Evolutionary conservation across 257 asterid genomes (phyloP).

Genomic region (Solanum paucissectum): DNA sequence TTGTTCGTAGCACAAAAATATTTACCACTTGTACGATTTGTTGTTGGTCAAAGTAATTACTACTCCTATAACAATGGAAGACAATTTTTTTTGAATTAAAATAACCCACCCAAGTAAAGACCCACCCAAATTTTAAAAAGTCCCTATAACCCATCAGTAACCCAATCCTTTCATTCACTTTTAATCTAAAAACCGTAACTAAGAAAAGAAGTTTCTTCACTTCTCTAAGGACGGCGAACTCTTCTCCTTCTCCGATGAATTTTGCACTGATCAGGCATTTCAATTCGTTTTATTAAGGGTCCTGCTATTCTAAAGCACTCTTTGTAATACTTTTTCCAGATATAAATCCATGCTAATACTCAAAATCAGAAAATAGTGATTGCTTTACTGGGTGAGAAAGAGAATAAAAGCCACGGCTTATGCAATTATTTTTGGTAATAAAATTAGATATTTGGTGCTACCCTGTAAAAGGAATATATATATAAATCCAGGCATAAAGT

Average conservation of each 20-base stretch:
- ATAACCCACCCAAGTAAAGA: too few species aligned
- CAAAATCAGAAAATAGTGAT: not conserved
- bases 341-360: slow-evolving; percentile 20
- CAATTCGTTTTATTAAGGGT: not conserved
- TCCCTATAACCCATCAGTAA: too few species aligned
- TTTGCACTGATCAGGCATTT: not conserved
- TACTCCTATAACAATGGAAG: not conserved
- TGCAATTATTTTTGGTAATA: not conserved
- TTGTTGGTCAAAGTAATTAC: not conserved
- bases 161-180: too few species aligned
- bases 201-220: too few species aligned
- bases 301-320: not conserved
- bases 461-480: not conserved
- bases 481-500: not conserved
- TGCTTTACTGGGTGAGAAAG: not conserved
- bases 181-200: too few species aligned
- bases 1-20: not conserved
- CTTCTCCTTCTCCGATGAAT: too few species aligned
- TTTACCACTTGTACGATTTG: not conserved
- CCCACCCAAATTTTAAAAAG: too few species aligned
- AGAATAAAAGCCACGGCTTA: not conserved
- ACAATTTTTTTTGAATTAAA: too few species aligned
- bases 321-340: slow-evolving; percentile 15
- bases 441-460: not conserved
- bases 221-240: too few species aligned